Conservation (phyloP, 106 monocot genomes). For the Dioscorea dumetorum region DNA sequence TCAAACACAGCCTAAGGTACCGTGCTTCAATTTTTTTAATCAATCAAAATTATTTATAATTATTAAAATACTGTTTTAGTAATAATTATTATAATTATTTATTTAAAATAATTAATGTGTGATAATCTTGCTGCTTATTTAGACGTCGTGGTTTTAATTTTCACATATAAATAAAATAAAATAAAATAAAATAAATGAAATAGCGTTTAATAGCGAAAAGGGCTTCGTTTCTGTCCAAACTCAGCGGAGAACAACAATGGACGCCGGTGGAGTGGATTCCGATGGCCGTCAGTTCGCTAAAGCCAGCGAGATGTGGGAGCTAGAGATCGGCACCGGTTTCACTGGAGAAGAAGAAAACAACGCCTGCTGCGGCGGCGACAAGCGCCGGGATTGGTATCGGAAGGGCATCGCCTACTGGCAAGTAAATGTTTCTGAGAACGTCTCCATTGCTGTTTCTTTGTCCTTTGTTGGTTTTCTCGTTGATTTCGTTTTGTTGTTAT, state of each 20-base stretch:
- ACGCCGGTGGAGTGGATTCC: conserved; percentile 57
- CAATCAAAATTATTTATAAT: no score
- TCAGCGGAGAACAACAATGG: conserved; percentile 27
- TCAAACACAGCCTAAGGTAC: no score
- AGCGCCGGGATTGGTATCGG: conserved; percentile 70
- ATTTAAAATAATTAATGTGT: no score
- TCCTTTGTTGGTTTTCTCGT: not conserved
- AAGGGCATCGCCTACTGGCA: conserved; percentile 96
- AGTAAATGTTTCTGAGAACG: conserved; percentile 32
- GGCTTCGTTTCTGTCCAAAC: no score
- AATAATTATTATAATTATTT: no score
- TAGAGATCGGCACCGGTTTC: conserved; percentile 51
- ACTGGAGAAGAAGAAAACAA: conserved; percentile 7
- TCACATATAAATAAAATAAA: no score
- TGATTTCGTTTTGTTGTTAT: not conserved
- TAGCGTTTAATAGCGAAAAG: no score
- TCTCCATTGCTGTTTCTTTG: not conserved
- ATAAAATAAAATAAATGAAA: no score
- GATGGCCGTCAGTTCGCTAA: conserved; percentile 52
- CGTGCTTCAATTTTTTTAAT: no score
- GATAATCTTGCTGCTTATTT: no score
- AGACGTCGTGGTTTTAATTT: no score
- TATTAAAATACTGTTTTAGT: no score
- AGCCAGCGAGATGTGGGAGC: conserved; percentile 83
- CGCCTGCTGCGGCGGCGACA: conserved; percentile 6